These are phyloP conservation scores for Acacia pycnantha DNA, from an alignment of 331 rosid species.

Conservation along the genomic window DNA sequence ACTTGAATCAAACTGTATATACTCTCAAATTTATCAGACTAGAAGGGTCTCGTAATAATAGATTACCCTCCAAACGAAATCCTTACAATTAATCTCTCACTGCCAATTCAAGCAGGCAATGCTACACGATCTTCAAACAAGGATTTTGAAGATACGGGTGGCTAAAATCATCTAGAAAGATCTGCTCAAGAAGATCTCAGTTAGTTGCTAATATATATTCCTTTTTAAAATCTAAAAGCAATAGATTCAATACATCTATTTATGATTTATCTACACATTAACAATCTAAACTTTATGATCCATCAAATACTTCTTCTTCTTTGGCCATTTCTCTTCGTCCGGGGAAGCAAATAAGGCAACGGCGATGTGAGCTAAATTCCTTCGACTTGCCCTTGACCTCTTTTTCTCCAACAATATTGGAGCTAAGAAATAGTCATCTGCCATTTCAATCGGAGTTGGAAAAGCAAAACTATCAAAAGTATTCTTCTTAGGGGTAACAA, in stretches of 20 bases:
- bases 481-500: slow-evolving; percentile 58
- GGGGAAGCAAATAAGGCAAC: slow-evolving; percentile 39
- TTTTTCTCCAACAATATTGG: slow-evolving; percentile 22
- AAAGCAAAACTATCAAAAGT: slow-evolving; percentile 21
- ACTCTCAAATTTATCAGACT: not conserved
- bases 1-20: not conserved
- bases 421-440: slow-evolving; percentile 26
- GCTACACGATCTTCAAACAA: not conserved
- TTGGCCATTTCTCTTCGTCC: not conserved
- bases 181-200: not conserved
- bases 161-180: not conserved
- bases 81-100: not conserved
- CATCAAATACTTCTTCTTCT: not conserved
- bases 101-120: not conserved
- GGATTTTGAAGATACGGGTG: not conserved
- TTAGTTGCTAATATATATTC: not conserved
- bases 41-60: not conserved
- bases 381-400: slow-evolving; percentile 25
- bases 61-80: not conserved
- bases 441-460: slow-evolving; percentile 30
- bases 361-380: slow-evolving; percentile 40
- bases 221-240: slow-evolving; percentile 17
- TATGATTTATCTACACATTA: slow-evolving; percentile 8
- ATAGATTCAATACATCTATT: not conserved
- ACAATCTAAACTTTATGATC: not conserved